phyloP scores from a whole-genome alignment of 2,329 filamentous ascomycete genomes.

The Ramularia collo-cygni region DNA sequence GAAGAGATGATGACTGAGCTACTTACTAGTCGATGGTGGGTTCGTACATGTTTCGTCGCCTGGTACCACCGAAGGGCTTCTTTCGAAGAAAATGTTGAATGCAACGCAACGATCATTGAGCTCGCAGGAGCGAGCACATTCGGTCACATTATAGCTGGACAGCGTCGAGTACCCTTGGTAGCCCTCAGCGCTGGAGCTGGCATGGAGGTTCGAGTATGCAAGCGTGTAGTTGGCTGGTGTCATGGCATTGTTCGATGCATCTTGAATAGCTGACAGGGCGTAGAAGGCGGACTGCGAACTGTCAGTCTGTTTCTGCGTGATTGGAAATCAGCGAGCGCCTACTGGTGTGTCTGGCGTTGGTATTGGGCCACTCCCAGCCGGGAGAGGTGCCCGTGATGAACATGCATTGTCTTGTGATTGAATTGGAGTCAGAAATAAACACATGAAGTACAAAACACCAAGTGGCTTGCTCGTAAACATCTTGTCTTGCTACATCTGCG shows the following conservation, averaged over 20 bases:
- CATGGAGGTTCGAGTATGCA: constrained; percentile 14
- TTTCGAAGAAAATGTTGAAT: constrained; percentile 26
- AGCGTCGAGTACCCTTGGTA: constrained; percentile 7
- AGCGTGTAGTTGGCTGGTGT: constrained; percentile 7
- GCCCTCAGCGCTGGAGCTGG: not conserved
- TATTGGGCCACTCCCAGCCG: not conserved
- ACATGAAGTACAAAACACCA: too few relatives aligned
- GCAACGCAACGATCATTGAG: constrained; percentile 15
- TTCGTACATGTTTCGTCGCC: constrained; percentile 26
- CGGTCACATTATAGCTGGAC: constrained; percentile 16
- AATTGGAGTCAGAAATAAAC: too few relatives aligned
- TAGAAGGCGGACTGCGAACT: constrained; percentile 1
- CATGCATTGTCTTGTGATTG: too few relatives aligned
- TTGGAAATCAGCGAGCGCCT: not conserved
- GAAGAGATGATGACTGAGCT: too few relatives aligned
- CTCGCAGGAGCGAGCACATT: constrained; percentile 17
- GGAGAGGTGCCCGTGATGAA: not conserved
- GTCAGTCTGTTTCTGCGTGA: not conserved
- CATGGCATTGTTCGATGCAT: constrained; percentile 1
- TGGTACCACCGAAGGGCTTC: constrained; percentile 31
- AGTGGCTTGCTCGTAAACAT: too few relatives aligned
- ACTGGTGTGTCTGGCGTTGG: not conserved
- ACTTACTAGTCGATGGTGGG: too few relatives aligned
- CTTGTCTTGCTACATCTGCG: too few relatives aligned
- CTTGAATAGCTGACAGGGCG: not conserved